These are phyloP conservation scores for Vigna angularis DNA, from an alignment of 306 rosid genomes.

Conservation along the genomic window DNA sequence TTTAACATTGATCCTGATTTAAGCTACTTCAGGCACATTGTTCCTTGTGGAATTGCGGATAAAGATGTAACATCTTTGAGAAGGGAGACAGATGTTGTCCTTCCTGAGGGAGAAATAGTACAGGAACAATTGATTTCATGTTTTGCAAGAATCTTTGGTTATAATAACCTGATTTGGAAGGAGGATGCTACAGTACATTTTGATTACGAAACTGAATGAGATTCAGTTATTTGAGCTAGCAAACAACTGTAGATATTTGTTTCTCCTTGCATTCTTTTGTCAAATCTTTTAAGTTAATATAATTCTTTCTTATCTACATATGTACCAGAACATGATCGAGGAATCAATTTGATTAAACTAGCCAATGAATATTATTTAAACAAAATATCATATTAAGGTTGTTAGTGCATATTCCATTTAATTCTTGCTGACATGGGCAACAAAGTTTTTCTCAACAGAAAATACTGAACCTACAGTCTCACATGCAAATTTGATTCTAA, in stretches of 20 bases:
- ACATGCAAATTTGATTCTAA: conserved; percentile 53
- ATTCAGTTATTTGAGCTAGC: conserved; percentile 19
- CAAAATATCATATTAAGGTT: conserved; percentile 12
- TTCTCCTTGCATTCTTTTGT: conserved; percentile 33
- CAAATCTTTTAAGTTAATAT: conserved; percentile 12
- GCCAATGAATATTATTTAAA: neutral
- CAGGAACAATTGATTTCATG: conserved; percentile 79
- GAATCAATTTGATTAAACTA: conserved; percentile 18
- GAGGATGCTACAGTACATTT: conserved; percentile 51
- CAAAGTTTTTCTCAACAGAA: conserved; percentile 48
- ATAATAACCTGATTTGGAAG: conserved; percentile 60
- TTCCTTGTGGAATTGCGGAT: conserved; percentile 87
- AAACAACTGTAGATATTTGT: conserved; percentile 30
- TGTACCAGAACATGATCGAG: neutral
- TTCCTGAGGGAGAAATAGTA: conserved; percentile 68
- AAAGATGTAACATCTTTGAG: conserved; percentile 86
- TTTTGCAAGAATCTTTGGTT: conserved; percentile 78
- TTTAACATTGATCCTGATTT: conserved; percentile 84
- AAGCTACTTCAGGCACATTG: conserved; percentile 76
- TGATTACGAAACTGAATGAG: conserved; percentile 51
- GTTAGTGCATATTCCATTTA: conserved; percentile 31
- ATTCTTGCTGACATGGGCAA: conserved; percentile 56
- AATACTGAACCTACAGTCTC: conserved; percentile 50
- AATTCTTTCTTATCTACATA: conserved; percentile 13
- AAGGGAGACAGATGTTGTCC: conserved; percentile 63